Evolutionary conservation across 371 early-diverging fungal species (phyloP), one percentile per base, ranked within the genome.

Genomic region (Rhizopus delemar): DNA sequence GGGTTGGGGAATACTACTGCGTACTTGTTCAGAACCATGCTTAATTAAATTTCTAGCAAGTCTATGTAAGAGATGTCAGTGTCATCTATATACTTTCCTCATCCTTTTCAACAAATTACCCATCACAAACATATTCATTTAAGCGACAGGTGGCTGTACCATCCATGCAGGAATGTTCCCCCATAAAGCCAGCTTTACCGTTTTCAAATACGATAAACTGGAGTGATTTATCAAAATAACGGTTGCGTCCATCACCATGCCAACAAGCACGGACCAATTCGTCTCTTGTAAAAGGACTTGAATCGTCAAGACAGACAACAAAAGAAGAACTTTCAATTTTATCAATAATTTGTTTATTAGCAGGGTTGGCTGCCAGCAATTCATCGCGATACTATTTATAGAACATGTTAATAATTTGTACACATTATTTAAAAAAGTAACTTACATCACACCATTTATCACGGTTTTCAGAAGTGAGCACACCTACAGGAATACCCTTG

Each of bases 101-200:
- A 33, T 34, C 39, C 29, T 33, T 28, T 62, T 66, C 13, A 5
- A n/a, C 11, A 43, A 43, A 5, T 43, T 62, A 77, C 82, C 70
- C 71, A 36, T 81, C 75, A 63, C 74, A 72, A 41, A 89, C 75
- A 57, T 69, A 90, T 64, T 90, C 90, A 69, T 80, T 80, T 79
- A 95, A 73, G 50, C 93, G 87, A 66, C 82, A 77, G 16, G 95
- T 93, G 29, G 94, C 90, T 31, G 95, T 96, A 55, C 93, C 98
- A 66, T 98, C 98, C 95, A 96, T 95, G 78, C 90, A 90, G 53
- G 94, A 93, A 78, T 97, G 98, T 86, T 98, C 98, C 56, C 93
- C 96, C 57, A 85, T 84, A 84, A 96, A 94, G 36, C 96, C 98
- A 52, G 96, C 95, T 74, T 89, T 92, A 64, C 96, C 97, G 77